Evolutionary conservation across 2,329 filamentous ascomycete species (phyloP), one percentile per base, ranked within the genome.

Genomic region (Sporothrix luriei): DNA sequence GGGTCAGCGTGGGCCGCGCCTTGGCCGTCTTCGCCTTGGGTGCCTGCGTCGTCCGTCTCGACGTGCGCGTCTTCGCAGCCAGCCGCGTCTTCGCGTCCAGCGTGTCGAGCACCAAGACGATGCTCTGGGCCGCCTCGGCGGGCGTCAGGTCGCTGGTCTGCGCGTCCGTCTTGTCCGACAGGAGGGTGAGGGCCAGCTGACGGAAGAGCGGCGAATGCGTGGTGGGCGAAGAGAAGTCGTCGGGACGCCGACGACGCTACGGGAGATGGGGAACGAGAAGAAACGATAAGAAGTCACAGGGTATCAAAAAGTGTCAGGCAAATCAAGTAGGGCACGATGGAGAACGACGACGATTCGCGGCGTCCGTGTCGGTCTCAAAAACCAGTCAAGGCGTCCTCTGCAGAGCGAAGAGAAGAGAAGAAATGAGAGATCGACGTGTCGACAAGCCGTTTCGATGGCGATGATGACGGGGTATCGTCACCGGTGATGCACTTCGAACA

Each of bases 201-300:
- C 89, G 82, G 79, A 90, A 89, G 75, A 91, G 85, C 81, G 87
- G 88, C 74, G 88, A 91, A 88, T 91, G 88, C 88, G 88, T 84
- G 78, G 88, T 90, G 85, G 85, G 78, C 87, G 86, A 80, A 80
- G 75, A 78, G 24, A 74, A 74, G 49, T 68, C 66, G 74, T 68
- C 72, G 71, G 66, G 66, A 68, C 4, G 4, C 46, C 59, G 69
- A 67, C 73, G 73, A 73, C 74, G 54, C 26, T 59, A 49, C 38
- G 40, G 24, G 33, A 21, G 9, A 49, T 49, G 48, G 13, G 5
- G 46, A n/a, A 5, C 14, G 5, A 49, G 16, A 49, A 10, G 48
- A 7, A 49, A n/a, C n/a, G n/a, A n/a, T n/a, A n/a, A 49, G 4
- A n/a, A 48, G 21, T n/a, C 46, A 52, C 33, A 29, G 64, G 43